phyloP scores from a whole-genome alignment of 257 asterid genomes.

The Thymus quinquecostatus region DNA sequence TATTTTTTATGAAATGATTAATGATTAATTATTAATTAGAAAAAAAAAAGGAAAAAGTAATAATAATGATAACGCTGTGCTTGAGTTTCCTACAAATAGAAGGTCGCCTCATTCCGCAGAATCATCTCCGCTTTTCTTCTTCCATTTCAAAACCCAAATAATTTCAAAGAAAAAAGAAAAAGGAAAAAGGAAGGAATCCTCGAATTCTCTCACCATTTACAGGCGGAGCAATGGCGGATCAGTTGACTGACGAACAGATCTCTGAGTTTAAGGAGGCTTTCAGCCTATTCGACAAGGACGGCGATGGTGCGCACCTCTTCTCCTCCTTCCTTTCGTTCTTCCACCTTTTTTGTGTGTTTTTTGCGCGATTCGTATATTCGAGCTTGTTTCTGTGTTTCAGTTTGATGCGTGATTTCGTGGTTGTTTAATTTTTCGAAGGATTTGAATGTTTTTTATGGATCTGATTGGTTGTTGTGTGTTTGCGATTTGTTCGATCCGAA shows the following conservation, averaged over 20 bases:
- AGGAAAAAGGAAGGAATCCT: not conserved
- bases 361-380: not conserved
- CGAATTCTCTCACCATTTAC: conserved; percentile 1
- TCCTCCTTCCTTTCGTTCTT: not conserved
- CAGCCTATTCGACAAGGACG: conserved; percentile 70
- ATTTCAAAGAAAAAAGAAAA: not conserved
- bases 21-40: too few species aligned
- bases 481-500: conserved; percentile 4
- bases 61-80: conserved; percentile 21
- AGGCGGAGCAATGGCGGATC: conserved; percentile 55
- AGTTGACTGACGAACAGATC: conserved; percentile 69
- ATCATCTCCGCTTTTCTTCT: conserved; percentile 19
- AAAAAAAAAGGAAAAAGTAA: not conserved
- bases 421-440: not conserved
- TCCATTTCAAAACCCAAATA: conserved; percentile 33
- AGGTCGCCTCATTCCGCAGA: conserved; percentile 21
- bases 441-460: conserved; percentile 31
- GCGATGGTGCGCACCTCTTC: conserved; percentile 52
- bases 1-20: too few species aligned
- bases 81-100: conserved; percentile 27
- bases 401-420: not conserved
- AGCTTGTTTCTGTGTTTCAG: not conserved
- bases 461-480: conserved; percentile 30
- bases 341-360: not conserved
- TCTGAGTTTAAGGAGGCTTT: conserved; percentile 71